Evolutionary conservation across 148 eudicot species (phyloP), one percentile per base, ranked within the genome.

Genomic region (Chenopodium suecicum): DNA sequence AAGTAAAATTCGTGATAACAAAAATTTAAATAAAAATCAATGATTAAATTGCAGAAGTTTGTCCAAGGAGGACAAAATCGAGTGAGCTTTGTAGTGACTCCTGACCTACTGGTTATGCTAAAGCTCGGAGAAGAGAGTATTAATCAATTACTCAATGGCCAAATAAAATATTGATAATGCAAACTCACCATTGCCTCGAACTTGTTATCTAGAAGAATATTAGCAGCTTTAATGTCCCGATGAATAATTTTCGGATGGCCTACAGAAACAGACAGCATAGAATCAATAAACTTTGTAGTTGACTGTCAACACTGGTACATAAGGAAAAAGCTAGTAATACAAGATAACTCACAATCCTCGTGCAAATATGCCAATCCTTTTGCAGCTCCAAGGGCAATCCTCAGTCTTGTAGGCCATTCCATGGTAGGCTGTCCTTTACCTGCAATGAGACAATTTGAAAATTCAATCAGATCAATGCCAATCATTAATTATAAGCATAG

Each of bases 161-260:
- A 65, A 79, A 52, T 23, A 9, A 4, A 32, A 80, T 11, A 76
- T 20, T 44, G 25, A 64, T 64, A 74, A 73, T 65, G 64, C 31
- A 83, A 69, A 31, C 81, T 84, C 84, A 94, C 99, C 98, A 87
- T 97, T 79, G 98, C 97, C 89, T 97, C 99, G 82, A 91, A 97
- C 83, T 91, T 92, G 78, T 84, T 87, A 80, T 94, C 95, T 74
- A 97, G 34, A 65, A 97, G 94, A 81, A 97, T 97, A 87, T 97
- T 97, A 54, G 99, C 82, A n/a, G 94, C 91, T 88, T 97, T 97
- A 74, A 97, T 97, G 84, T 97, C 99, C 62, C 99, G 88, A 77
- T 97, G 99, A 78, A 97, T 92, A 75, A 97, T 97, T 86, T 97
- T 97, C 31, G 98, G 99, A 89, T 97, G 95, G 82, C 99, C 99